A percentile compares a stretch with the other conserved stretches of the same genome.
These are phyloP conservation scores for Claviceps fusiformis DNA, from an alignment of 2,329 filamentous ascomycete genomes.

Conservation along the genomic window DNA sequence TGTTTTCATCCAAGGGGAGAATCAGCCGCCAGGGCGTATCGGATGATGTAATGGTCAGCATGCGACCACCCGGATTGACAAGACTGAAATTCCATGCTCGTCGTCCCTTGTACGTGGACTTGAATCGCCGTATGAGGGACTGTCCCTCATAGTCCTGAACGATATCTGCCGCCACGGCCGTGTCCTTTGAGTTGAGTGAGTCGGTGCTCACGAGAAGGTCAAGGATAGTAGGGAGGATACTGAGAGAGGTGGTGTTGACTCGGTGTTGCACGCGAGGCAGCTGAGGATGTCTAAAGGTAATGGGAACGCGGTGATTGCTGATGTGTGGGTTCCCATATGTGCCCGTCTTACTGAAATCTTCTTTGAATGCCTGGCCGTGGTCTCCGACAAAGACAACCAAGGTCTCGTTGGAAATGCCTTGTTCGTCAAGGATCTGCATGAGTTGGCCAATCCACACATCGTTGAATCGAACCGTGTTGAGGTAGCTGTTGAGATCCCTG, in stretches of 20 bases:
- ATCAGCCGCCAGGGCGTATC: slow-evolving; percentile 15
- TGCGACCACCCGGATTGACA: slow-evolving; percentile 17
- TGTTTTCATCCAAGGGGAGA: slow-evolving; percentile 15
- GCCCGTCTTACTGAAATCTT: slow-evolving; percentile 16
- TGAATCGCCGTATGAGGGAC: slow-evolving; percentile 19
- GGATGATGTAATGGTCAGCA: slow-evolving; percentile 15
- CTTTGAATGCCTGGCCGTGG: slow-evolving; percentile 21
- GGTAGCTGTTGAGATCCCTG: slow-evolving; percentile 16
- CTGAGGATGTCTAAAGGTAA: slow-evolving; percentile 19
- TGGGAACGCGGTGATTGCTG: slow-evolving; percentile 20
- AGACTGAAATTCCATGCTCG: slow-evolving; percentile 20
- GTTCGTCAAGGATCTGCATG: slow-evolving; percentile 17
- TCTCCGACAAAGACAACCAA: slow-evolving; percentile 21
- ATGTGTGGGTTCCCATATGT: slow-evolving; percentile 20
- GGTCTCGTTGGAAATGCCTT: slow-evolving; percentile 20
- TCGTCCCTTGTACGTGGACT: slow-evolving; percentile 7
- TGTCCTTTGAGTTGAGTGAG: slow-evolving; percentile 16
- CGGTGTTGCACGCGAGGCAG: slow-evolving; percentile 15
- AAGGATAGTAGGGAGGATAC: slow-evolving; percentile 22
- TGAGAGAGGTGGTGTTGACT: slow-evolving; percentile 18
- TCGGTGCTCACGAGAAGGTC: slow-evolving; percentile 20
- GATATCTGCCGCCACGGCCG: slow-evolving; percentile 15
- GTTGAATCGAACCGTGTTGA: slow-evolving; percentile 19
- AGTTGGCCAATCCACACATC: slow-evolving; percentile 19
- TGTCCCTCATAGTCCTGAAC: slow-evolving; percentile 22